Conservation (phyloP, 331 rosid species). For the Quercus lobata region DNA sequence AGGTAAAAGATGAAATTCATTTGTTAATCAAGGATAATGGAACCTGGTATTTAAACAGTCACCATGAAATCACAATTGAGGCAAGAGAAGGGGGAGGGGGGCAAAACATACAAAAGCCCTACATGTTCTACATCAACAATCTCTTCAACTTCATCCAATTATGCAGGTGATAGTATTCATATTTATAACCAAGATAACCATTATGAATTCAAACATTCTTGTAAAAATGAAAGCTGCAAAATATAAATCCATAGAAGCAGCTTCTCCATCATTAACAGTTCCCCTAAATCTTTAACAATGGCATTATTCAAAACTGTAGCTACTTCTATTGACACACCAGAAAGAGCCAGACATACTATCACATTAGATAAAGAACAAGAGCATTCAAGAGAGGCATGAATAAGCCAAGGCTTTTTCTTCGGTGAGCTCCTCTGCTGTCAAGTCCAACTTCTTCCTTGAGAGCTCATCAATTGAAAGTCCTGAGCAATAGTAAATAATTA, state of each 20-base stretch:
- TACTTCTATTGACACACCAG: constrained; percentile 25
- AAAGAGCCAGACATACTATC: constrained; percentile 7
- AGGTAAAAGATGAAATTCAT: not conserved
- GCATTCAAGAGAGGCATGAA: constrained; percentile 71
- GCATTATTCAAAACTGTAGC: constrained; percentile 67
- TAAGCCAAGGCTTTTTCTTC: constrained; percentile 94
- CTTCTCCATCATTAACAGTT: constrained; percentile 36
- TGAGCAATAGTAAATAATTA: constrained; percentile 10
- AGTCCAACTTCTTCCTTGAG: constrained; percentile 87
- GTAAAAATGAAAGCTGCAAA: constrained; percentile 17
- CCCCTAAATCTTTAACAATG: constrained; percentile 31
- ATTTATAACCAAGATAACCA: not conserved
- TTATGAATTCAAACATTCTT: constrained; percentile 21
- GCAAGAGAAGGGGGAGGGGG: not conserved
- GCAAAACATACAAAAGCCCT: not conserved
- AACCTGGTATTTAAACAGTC: not conserved
- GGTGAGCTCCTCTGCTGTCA: constrained; percentile 73
- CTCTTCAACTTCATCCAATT: constrained; percentile 1
- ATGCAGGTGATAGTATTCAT: not conserved
- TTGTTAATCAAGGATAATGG: too few species aligned
- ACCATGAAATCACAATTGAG: not conserved
- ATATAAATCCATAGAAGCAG: constrained; percentile 26
- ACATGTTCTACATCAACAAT: not conserved
- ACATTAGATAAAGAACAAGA: not conserved
- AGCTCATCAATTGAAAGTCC: constrained; percentile 85